These are phyloP conservation scores for Dionaea muscipula DNA, from an alignment of 179 eudicot species.

Conservation along the genomic window DNA sequence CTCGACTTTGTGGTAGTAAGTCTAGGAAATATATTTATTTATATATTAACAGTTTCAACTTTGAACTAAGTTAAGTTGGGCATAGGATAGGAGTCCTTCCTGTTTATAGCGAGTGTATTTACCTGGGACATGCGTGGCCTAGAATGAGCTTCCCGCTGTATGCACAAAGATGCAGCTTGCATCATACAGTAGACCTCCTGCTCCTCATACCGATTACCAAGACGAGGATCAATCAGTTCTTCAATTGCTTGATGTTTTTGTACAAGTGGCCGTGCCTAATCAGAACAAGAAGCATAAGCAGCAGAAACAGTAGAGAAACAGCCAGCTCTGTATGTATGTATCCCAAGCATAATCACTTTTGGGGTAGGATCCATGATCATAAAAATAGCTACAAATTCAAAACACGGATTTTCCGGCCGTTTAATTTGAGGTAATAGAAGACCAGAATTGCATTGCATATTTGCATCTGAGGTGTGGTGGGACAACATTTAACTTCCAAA, in stretches of 20 bases:
- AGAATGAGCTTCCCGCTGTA: slow-evolving; percentile 75
- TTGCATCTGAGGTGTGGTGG: too few species aligned
- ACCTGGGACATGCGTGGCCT: slow-evolving; percentile 99
- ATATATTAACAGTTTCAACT: not conserved
- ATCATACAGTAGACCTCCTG: slow-evolving; percentile 62
- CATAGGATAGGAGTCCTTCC: too few species aligned
- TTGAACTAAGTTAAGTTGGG: not conserved
- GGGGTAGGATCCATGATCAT: too few species aligned
- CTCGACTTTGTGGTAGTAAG: too few species aligned
- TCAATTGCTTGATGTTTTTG: slow-evolving; percentile 46
- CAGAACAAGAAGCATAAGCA: not conserved
- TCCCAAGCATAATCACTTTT: too few species aligned
- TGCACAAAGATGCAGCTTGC: slow-evolving; percentile 83
- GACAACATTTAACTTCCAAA: too few species aligned
- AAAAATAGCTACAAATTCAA: too few species aligned
- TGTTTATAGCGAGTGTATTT: slow-evolving; percentile 1
- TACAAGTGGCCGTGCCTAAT: slow-evolving; percentile 78
- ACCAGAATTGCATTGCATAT: too few species aligned
- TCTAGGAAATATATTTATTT: not conserved
- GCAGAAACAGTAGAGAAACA: not conserved
- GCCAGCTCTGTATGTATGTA: too few species aligned
- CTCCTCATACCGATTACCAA: slow-evolving; percentile 46
- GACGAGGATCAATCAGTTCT: slow-evolving; percentile 66
- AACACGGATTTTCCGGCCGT: too few species aligned
- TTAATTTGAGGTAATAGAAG: too few species aligned